phyloP scores from a whole-genome alignment of 2,329 filamentous ascomycete species.

The Phaeosphaeria sp. region DNA sequence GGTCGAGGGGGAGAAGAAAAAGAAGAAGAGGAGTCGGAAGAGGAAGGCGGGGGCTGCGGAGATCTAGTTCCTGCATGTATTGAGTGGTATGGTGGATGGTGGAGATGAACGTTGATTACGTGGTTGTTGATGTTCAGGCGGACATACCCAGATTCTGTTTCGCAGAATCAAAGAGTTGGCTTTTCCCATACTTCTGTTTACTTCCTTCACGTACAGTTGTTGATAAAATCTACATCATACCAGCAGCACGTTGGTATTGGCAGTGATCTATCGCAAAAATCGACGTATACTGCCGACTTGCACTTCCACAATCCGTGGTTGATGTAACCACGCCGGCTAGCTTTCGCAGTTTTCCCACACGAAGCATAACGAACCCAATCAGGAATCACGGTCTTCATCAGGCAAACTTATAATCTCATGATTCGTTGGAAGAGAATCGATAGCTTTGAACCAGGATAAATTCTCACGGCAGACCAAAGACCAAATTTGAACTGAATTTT shows the following conservation, averaged over 20 bases:
- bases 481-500: neutral
- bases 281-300: neutral
- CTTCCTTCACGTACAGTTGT: too few species aligned
- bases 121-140: neutral
- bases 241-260: too few species aligned
- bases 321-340: too few species aligned
- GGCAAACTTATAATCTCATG: too few species aligned
- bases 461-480: neutral
- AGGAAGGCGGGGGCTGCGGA: constrained; percentile 22
- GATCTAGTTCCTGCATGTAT: neutral
- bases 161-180: neutral
- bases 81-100: neutral
- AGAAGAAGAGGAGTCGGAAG: constrained; percentile 36
- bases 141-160: neutral
- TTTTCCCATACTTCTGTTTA: neutral
- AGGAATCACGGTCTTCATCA: too few species aligned
- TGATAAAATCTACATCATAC: too few species aligned
- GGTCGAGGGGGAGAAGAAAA: constrained; percentile 31
- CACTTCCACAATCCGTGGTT: neutral
- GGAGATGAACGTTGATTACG: neutral
- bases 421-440: too few species aligned
- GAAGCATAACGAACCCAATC: too few species aligned
- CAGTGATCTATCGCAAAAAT: neutral
- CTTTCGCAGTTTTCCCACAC: too few species aligned
- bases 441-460: too few species aligned